A percentile compares a stretch with the other conserved stretches of the same genome.
Conservation (phyloP, 768 basidiomycete species). For the Leucocoprinus leucothites region DNA sequence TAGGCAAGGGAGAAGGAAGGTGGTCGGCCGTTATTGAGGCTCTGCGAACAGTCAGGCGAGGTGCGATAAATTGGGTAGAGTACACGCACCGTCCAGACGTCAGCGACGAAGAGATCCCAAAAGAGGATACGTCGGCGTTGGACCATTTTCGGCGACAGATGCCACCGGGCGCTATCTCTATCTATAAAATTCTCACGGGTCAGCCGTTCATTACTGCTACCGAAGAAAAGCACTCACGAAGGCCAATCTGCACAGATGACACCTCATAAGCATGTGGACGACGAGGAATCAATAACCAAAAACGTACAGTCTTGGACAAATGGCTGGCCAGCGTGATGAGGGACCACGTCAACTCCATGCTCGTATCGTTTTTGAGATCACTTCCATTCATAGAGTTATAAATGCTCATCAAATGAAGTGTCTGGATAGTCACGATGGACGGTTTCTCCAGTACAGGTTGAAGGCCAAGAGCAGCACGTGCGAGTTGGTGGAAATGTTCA, state of each 20-base stretch:
- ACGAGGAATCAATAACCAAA: constrained; percentile 5
- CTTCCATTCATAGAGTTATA: constrained; percentile 70
- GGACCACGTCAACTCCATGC: constrained; percentile 73
- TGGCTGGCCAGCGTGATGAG: constrained; percentile 63
- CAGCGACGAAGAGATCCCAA: constrained; percentile 76
- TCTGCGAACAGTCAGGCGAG: constrained; percentile 32
- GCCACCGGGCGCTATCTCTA: constrained; percentile 66
- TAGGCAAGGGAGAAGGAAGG: constrained; percentile 65
- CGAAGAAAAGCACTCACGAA: constrained; percentile 49
- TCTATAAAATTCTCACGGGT: constrained; percentile 31
- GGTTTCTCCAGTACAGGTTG: constrained; percentile 73
- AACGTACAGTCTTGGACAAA: constrained; percentile 59
- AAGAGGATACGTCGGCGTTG: constrained; percentile 66
- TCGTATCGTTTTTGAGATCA: constrained; percentile 57
- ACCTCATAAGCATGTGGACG: background rate
- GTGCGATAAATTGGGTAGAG: too few species aligned
- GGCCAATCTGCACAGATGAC: constrained; percentile 45
- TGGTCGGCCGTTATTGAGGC: constrained; percentile 67
- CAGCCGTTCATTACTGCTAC: too few species aligned
- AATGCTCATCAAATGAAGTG: constrained; percentile 63
- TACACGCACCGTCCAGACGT: constrained; percentile 67
- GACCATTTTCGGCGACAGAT: constrained; percentile 57
- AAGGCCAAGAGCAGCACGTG: constrained; percentile 60
- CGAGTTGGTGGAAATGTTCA: constrained; percentile 66
- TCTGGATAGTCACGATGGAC: constrained; percentile 66